Conservation (phyloP, 148 eudicot genomes). For the Vaccinium corymbosum region DNA sequence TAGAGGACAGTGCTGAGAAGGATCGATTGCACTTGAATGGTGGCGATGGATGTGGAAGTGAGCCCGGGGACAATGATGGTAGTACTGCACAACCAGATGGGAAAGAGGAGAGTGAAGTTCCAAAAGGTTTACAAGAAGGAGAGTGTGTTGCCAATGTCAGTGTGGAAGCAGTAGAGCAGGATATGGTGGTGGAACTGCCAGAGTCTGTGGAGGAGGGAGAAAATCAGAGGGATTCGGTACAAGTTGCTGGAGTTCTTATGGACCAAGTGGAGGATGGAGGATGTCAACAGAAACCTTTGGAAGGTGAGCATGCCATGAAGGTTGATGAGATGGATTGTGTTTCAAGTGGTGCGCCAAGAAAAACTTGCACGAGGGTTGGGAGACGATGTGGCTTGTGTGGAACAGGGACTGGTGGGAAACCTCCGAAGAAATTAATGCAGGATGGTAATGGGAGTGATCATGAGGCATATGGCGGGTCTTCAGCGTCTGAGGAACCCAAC, state of each 20-base stretch:
- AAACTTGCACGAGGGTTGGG: conserved; percentile 56
- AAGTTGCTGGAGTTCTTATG: conserved; percentile 19
- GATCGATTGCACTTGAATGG: conserved; percentile 18
- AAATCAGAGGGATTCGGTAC: conserved; percentile 23
- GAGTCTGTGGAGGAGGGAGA: conserved; percentile 28
- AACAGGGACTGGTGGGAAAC: conserved; percentile 81
- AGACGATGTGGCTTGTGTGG: conserved; percentile 93
- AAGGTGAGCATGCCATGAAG: conserved; percentile 30
- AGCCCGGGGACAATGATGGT: conserved; percentile 26
- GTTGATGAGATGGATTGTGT: conserved; percentile 22
- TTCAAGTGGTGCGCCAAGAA: conserved; percentile 27
- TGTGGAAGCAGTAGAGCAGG: conserved; percentile 20
- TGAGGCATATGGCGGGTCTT: conserved; percentile 83
- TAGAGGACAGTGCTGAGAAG: conserved; percentile 29
- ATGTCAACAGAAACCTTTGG: conserved; percentile 24
- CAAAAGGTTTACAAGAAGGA: conserved; percentile 23
- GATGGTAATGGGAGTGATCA: conserved; percentile 80
- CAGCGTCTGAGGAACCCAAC: conserved; percentile 70
- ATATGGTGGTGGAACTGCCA: conserved; percentile 23
- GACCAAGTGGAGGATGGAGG: conserved; percentile 29
- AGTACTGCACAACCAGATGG: conserved; percentile 13
- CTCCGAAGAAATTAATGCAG: conserved; percentile 66
- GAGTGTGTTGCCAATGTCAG: conserved; percentile 29
- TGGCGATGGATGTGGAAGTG: conserved; percentile 20
- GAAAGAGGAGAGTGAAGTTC: conserved; percentile 27